These are phyloP conservation scores for Hypoxylon sp. DNA, from an alignment of 2,329 filamentous ascomycete genomes.

Conservation along the genomic window DNA sequence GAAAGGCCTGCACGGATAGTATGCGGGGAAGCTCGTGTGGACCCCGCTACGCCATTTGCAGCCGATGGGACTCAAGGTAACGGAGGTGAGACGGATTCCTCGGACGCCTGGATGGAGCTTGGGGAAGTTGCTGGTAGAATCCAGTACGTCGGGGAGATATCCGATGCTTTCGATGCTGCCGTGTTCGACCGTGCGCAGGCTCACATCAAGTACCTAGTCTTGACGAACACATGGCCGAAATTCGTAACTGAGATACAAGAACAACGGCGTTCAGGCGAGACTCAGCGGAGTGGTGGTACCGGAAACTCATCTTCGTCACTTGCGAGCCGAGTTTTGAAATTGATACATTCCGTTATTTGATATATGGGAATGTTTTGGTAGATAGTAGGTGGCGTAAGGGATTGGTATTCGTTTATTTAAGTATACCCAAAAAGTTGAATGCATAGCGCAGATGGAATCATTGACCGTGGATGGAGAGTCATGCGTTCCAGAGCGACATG, in stretches of 20 bases:
- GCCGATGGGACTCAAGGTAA: conserved; percentile 42
- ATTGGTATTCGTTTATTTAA: conserved; percentile 1
- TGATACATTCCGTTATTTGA: conserved; percentile 33
- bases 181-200: conserved; percentile 73
- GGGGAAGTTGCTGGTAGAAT: conserved; percentile 37
- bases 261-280: conserved; percentile 44
- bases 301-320: conserved; percentile 40
- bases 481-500: conserved; percentile 35
- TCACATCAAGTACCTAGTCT: conserved; percentile 76
- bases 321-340: conserved; percentile 39
- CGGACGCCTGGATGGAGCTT: conserved; percentile 36
- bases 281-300: conserved; percentile 41
- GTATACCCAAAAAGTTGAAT: conserved; percentile 12
- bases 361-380: background rate
- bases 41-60: conserved; percentile 61
- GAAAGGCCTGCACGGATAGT: conserved; percentile 65
- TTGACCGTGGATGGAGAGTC: conserved; percentile 24
- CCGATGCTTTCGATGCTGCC: conserved; percentile 62
- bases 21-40: conserved; percentile 58
- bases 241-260: conserved; percentile 60
- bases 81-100: conserved; percentile 13
- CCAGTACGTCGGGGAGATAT: conserved; percentile 58
- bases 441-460: background rate
- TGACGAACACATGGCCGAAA: conserved; percentile 78
- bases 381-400: background rate